These are phyloP conservation scores for Fusarium cicatricum DNA, from an alignment of 2,329 filamentous ascomycete genomes.

Conservation along the genomic window DNA sequence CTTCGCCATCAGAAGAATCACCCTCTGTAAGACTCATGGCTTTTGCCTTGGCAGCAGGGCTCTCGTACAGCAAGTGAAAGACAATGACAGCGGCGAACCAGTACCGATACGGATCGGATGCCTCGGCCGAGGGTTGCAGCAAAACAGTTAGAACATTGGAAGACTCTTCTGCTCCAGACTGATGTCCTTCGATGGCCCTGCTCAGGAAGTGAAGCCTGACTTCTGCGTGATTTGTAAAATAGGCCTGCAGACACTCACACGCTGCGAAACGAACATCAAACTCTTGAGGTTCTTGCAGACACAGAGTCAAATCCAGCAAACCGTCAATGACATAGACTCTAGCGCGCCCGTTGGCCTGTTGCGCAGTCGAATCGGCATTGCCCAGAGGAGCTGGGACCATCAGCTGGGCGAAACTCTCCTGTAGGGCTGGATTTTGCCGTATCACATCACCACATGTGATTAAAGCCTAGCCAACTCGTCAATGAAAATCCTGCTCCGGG, in stretches of 20 bases:
- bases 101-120: conserved; percentile 81
- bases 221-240: conserved; percentile 82
- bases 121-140: conserved; percentile 69
- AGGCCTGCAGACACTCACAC: conserved; percentile 91
- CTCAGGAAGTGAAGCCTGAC: conserved; percentile 87
- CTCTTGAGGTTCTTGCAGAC: conserved; percentile 69
- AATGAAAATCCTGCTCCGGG: conserved; percentile 6
- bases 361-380: conserved; percentile 45
- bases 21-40: conserved; percentile 88
- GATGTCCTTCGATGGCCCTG: conserved; percentile 88
- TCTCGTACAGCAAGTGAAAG: conserved; percentile 85
- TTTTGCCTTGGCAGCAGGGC: conserved; percentile 78
- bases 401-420: conserved; percentile 89
- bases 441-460: conserved; percentile 89
- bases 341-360: conserved; percentile 59
- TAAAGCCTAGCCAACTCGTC: conserved; percentile 66
- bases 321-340: conserved; percentile 93
- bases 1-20: conserved; percentile 87
- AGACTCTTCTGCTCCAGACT: conserved; percentile 78
- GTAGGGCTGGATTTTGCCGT: conserved; percentile 77
- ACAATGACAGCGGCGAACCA: conserved; percentile 92
- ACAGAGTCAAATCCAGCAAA: conserved; percentile 82
- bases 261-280: conserved; percentile 86
- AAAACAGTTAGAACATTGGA: conserved; percentile 90
- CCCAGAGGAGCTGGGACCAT: conserved; percentile 73